phyloP scores from a whole-genome alignment of 1,139 yeast species.

The Geotrichum candidum region DNA sequence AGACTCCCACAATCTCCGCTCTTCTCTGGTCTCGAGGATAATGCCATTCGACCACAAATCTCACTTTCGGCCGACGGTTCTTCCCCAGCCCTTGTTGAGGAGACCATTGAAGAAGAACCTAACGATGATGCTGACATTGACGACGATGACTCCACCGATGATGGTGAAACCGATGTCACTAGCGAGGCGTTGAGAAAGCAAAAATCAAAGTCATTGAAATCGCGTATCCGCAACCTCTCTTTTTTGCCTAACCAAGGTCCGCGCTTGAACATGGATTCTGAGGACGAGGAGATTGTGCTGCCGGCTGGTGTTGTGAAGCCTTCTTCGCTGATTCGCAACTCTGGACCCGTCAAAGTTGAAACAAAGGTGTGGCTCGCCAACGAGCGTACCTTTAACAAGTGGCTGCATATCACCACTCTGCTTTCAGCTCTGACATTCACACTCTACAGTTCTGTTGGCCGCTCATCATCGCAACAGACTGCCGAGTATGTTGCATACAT shows the following conservation, averaged over 20 bases:
- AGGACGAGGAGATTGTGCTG: conserved; percentile 76
- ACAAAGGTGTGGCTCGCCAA: conserved; percentile 98
- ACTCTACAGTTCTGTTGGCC: conserved; percentile 67
- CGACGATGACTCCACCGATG: conserved; percentile 29
- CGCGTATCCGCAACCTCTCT: conserved; percentile 21
- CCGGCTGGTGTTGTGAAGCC: conserved; percentile 92
- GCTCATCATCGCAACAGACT: conserved; percentile 42
- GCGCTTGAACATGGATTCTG: conserved; percentile 66
- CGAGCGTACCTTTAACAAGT: conserved; percentile 92
- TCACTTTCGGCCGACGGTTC: conserved; percentile 11
- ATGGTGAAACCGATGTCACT: conserved; percentile 22
- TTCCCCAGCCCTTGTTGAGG: conserved; percentile 19
- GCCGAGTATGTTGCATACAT: conserved; percentile 59
- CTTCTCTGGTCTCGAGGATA: conserved; percentile 15
- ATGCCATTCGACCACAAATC: conserved; percentile 3
- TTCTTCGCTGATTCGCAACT: conserved; percentile 67
- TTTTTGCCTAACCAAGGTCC: conserved; percentile 27
- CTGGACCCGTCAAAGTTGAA: conserved; percentile 89
- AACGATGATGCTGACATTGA: conserved; percentile 24
- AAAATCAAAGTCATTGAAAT: conserved; percentile 7
- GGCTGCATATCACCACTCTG: conserved; percentile 89
- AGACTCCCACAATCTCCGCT: conserved; percentile 12
- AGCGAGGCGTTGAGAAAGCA: conserved; percentile 8
- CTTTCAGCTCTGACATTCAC: conserved; percentile 84
- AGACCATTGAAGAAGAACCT: conserved; percentile 30